Percentiles rank a stretch among this genome's conserved stretches.
phyloP scores from a whole-genome alignment of 108 stramenopile genomes.

The Skeletonema marinoi region DNA sequence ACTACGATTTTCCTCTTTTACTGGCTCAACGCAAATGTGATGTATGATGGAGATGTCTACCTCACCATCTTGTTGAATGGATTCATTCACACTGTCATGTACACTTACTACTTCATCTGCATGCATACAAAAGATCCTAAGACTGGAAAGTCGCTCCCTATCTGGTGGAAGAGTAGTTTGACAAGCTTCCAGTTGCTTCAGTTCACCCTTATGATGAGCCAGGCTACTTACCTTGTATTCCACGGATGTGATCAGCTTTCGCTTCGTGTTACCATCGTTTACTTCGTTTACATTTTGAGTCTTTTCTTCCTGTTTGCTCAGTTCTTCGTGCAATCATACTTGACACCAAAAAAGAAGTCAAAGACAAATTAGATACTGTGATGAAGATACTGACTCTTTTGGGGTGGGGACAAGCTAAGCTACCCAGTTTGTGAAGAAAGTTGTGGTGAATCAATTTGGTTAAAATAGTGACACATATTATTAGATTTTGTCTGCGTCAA shows the following conservation, averaged over 20 bases:
- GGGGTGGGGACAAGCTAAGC: background rate
- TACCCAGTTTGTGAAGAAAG: too few relatives aligned
- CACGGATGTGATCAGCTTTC: slow-evolving; percentile 68
- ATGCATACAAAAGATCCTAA: slow-evolving; percentile 94
- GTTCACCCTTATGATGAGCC: slow-evolving; percentile 97
- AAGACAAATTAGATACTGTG: background rate
- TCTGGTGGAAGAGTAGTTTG: slow-evolving; percentile 97
- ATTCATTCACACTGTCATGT: slow-evolving; percentile 99
- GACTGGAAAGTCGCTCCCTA: slow-evolving; percentile 90
- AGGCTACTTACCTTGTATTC: slow-evolving; percentile 84
- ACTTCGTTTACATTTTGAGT: slow-evolving; percentile 95
- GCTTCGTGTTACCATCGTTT: slow-evolving; percentile 71
- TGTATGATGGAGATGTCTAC: slow-evolving; percentile 97
- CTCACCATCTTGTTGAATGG: slow-evolving; percentile 96
- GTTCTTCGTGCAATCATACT: slow-evolving; percentile 95
- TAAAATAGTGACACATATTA: background rate
- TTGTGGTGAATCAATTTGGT: background rate
- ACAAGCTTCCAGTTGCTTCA: slow-evolving; percentile 96
- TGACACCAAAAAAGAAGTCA: slow-evolving; percentile 85
- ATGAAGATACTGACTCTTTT: background rate
- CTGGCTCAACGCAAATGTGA: slow-evolving; percentile 93
- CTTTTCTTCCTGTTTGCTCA: slow-evolving; percentile 96
- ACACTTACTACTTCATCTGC: slow-evolving; percentile 99
- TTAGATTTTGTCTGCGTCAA: background rate
- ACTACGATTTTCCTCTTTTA: slow-evolving; percentile 97